Base-by-base conservation (phyloP, 225 moss, liverwort and hornwort species). In the Bryoerythrophyllum caledonicum region DNA sequence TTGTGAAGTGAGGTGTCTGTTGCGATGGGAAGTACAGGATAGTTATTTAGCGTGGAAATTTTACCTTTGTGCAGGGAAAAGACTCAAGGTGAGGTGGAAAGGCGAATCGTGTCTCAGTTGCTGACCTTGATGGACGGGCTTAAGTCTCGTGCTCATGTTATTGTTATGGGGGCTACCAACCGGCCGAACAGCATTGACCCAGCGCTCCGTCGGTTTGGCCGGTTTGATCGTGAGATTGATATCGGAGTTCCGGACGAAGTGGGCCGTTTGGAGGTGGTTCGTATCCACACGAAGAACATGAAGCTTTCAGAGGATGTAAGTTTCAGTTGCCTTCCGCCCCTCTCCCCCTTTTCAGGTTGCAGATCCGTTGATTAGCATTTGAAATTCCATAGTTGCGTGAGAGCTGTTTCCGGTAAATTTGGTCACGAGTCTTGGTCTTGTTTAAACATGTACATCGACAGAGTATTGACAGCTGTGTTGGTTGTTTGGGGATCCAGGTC, bases 71-170 rank as follows among this genome's bases (percentile, higher is more conserved):
- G 3, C 78, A 88, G 88, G 75, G 94, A 96, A 15, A 96, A 96
- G 79, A 96, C 94, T 8, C 95, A 96, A 68, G 95, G 95, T 15
- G 95, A 96, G 85, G 95, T 96, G 71, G 95, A 96, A 68, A 82
- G 96, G 28, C 92, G 96, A 21, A 96, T 96, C 26, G 96, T 96
- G 65, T 96, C 96, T 57, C 94, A 96, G 88, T 74, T 96, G 80
- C 66, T 96, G 70, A 96, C 94, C 21, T 82, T 96, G 44, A 96
- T 96, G 96, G 94, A 96, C 67, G 96, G 96, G 19, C 80, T 96
- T 74, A 96, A 96, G 86, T 96, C 93, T 68, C 90, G 96, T 56
- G 96, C 96, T 16, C 96, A 96, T 79, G 95, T 93, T 24, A 93
- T 93, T 20, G 92, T 93, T 0, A 93, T 93, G 92, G 92, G 92